Conservation (phyloP, 495 filamentous ascomycete species). For the Bryoglossum gracile region DNA sequence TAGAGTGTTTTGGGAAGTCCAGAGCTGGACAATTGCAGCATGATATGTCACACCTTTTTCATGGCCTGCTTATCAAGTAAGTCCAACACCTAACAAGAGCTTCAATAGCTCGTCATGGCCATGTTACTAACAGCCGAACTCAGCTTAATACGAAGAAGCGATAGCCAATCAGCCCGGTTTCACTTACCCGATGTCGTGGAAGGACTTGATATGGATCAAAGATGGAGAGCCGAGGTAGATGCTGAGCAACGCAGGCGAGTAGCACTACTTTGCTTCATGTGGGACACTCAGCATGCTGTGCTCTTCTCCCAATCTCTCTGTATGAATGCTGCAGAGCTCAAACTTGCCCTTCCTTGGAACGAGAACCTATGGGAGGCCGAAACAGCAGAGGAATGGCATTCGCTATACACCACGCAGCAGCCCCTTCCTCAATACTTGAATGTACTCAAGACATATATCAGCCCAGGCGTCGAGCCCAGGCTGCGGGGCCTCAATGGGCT, state of each 20-base stretch:
- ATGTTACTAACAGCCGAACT: not conserved
- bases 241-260: conserved; percentile 47
- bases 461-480: conserved; percentile 24
- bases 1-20: conserved; percentile 52
- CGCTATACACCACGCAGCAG: conserved; percentile 27
- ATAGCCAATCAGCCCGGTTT: conserved; percentile 39
- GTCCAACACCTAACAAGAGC: not conserved
- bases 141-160: conserved; percentile 44
- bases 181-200: conserved; percentile 16
- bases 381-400: conserved; percentile 39
- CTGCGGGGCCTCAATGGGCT: conserved; percentile 39
- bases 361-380: conserved; percentile 44
- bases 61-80: conserved; percentile 49
- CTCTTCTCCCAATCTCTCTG: conserved; percentile 51
- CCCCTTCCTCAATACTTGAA: conserved; percentile 35
- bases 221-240: conserved; percentile 43
- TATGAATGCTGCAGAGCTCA: conserved; percentile 52
- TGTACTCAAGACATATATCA: conserved; percentile 46
- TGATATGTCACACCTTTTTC: conserved; percentile 48
- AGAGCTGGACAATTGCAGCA: conserved; percentile 48
- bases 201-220: conserved; percentile 28
- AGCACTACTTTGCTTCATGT: conserved; percentile 51
- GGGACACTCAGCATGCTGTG: conserved; percentile 51
- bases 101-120: not conserved
- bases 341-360: conserved; percentile 40